phyloP scores from a whole-genome alignment of 2,329 filamentous ascomycete species.

The Phyllosticta citribraziliensis region DNA sequence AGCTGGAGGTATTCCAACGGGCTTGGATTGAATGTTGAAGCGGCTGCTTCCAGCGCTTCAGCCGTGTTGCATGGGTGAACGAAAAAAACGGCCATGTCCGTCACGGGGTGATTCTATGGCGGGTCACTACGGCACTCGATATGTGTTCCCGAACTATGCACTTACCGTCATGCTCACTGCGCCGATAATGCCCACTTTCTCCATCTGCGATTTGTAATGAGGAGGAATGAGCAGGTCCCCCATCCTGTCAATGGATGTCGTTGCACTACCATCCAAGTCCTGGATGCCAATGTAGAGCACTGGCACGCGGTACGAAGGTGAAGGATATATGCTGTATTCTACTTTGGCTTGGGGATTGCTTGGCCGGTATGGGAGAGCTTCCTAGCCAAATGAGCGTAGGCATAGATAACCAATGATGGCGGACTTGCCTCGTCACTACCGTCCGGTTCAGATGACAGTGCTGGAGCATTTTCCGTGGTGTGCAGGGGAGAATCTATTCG shows the following conservation, averaged over 20 bases:
- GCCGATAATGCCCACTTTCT: slow-evolving; percentile 28
- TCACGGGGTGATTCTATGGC: slow-evolving; percentile 70
- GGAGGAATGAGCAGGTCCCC: slow-evolving; percentile 28
- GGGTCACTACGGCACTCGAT: not conserved
- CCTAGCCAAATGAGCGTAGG: slow-evolving; percentile 11
- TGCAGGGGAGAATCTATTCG: not conserved
- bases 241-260: slow-evolving; percentile 23
- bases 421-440: slow-evolving; percentile 9
- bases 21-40: slow-evolving; percentile 23
- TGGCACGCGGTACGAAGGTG: slow-evolving; percentile 35
- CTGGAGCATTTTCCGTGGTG: not conserved
- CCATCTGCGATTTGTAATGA: slow-evolving; percentile 22
- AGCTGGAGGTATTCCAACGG: slow-evolving; percentile 65
- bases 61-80: slow-evolving; percentile 87
- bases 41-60: slow-evolving; percentile 59
- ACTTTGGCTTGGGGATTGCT: not conserved
- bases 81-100: slow-evolving; percentile 71
- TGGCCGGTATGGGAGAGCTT: slow-evolving; percentile 12
- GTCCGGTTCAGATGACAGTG: not conserved
- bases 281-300: slow-evolving; percentile 32
- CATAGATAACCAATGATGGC: not conserved
- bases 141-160: not conserved
- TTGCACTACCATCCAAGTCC: not conserved
- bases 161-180: slow-evolving; percentile 28
- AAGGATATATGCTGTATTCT: slow-evolving; percentile 34